Evolutionary conservation across 2,329 filamentous ascomycete genomes (phyloP), one percentile per base, ranked within the genome.

Genomic region (Zalaria obscura): DNA sequence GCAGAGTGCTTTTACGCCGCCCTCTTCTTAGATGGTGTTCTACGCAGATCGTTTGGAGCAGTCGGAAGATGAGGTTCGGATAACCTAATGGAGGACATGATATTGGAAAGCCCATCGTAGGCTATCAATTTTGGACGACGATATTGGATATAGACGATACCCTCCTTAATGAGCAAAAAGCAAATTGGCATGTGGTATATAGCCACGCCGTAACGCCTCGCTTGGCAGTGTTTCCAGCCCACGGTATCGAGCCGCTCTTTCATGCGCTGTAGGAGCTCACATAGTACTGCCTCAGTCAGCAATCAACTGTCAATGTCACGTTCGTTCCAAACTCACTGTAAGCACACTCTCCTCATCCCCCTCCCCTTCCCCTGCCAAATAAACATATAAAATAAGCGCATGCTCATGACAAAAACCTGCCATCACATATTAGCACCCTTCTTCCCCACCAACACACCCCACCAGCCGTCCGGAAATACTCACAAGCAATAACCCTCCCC

Each of bases 401-500:
- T 87, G 79, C 40, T 84, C 81, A 54, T 91, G 72, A 33, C 78
- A 78, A 59, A 93, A 87, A 57, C 70, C 69, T 73, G 35, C 8
- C 7, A 18, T 18, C 18, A 18, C 18, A 18, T 18, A 18, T 18
- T 18, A 18, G 18, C 18, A 18, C 18, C 18, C 18, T 18, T 2
- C 18, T 18, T 18, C 18, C 18, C 18, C 18, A 18, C 18, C 18
- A 18, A 18, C 18, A 18, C 18, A 18, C 2, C 18, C 18, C 18
- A 18, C 18, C 18, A 18, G 18, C 18, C 18, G 18, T 18, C 18
- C 18, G 18, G 18, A 18, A 18, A 38, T 11, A 56, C 74, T 64
- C 48, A 79, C 88, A 95, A 43, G 88, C 91, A 66, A 96, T 91
- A 40, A 96, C 89, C 50, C 86, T 73, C 1, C 87, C 89, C 51